A percentile compares a stretch with the other conserved stretches of the same genome.
Evolutionary conservation across 192 early-diverging fungal genomes (phyloP).

Genomic region (Cladochytrium replicatum): DNA sequence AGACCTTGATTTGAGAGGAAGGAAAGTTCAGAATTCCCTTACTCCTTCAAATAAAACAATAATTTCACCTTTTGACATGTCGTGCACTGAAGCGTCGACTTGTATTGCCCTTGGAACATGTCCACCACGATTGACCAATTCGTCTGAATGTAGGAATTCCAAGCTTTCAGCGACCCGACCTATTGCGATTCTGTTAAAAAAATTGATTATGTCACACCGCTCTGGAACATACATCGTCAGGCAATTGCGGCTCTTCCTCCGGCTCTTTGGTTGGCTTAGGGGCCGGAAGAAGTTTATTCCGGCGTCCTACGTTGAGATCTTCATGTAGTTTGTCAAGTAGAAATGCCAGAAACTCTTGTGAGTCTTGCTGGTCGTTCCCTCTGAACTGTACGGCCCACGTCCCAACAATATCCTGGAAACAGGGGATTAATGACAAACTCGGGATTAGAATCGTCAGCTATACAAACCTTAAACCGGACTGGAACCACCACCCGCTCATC

Average conservation of each 20-base stretch:
- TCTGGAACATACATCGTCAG: constrained; percentile 52
- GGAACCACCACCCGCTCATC: constrained; percentile 71
- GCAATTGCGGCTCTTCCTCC: no score
- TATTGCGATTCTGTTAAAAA: constrained; percentile 12
- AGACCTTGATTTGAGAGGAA: constrained; percentile 32
- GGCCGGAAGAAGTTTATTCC: neutral
- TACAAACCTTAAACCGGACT: constrained; percentile 45
- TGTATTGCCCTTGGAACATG: constrained; percentile 81
- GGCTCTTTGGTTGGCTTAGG: constrained; percentile 34
- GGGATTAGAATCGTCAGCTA: neutral
- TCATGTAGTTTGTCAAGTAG: constrained; percentile 88
- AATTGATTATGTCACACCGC: no score
- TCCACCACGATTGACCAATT: constrained; percentile 82
- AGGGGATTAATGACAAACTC: neutral
- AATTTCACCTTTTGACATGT: constrained; percentile 52
- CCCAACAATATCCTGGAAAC: constrained; percentile 50
- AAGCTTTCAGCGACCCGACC: constrained; percentile 30
- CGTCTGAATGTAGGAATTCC: constrained; percentile 59
- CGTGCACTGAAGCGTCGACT: constrained; percentile 55
- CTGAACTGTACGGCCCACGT: constrained; percentile 72
- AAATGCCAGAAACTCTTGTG: constrained; percentile 89
- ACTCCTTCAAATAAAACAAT: neutral
- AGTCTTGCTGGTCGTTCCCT: constrained; percentile 90
- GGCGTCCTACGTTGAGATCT: constrained; percentile 65
- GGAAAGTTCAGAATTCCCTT: constrained; percentile 3